phyloP scores from a whole-genome alignment of 768 basidiomycete genomes.

The Lentinula sp. region DNA sequence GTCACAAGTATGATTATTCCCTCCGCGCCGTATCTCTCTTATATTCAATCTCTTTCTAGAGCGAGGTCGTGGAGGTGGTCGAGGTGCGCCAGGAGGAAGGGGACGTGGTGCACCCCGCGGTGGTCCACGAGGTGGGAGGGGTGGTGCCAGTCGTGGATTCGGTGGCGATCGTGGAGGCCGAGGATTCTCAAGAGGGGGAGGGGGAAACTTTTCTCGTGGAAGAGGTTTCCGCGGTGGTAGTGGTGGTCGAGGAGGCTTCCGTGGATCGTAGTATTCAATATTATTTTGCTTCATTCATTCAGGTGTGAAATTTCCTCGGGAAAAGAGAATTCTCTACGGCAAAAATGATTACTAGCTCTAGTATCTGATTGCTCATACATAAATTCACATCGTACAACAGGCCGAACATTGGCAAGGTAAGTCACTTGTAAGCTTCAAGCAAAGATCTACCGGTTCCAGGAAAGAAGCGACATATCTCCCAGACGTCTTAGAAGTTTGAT shows the following conservation, averaged over 20 bases:
- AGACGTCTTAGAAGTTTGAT: conserved; percentile 47
- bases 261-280: conserved; percentile 1
- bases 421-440: neutral
- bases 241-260: conserved; percentile 6
- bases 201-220: conserved; percentile 8
- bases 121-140: conserved; percentile 25
- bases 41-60: conserved; percentile 13
- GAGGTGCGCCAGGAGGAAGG: conserved; percentile 21
- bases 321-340: neutral
- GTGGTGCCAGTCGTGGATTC: conserved; percentile 29
- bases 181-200: neutral
- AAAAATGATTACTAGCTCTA: neutral
- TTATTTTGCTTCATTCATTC: neutral
- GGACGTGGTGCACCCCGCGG: conserved; percentile 33
- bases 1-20: conserved; percentile 37
- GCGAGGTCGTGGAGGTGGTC: conserved; percentile 31
- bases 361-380: neutral
- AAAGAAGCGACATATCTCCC: conserved; percentile 82
- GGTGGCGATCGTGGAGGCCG: conserved; percentile 6
- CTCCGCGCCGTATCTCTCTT: conserved; percentile 7
- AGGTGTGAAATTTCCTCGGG: neutral
- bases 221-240: conserved; percentile 1
- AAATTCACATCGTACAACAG: neutral
- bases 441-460: conserved; percentile 61
- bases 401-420: neutral